Evolutionary conservation across 441 rosid species (phyloP), one percentile per base, ranked within the genome.

Genomic region (Bruguiera hainesii): DNA sequence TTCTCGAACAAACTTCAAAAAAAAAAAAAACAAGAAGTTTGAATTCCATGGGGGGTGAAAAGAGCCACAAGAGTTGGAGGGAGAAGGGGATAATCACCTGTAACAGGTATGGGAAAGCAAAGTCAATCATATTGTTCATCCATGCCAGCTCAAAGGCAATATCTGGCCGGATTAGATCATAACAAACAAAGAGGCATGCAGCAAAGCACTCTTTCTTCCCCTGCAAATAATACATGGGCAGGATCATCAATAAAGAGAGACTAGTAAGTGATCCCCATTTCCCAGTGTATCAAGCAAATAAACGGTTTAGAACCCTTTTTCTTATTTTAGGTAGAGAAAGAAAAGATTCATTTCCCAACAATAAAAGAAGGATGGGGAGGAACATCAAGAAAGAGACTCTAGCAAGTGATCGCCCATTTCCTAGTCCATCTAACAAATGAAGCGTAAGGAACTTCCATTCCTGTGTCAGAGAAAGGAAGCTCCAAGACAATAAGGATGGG

Each of bases 121-220:
- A 89, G 79, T 91, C 97, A 6, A 91, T 69, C 89, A 91, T 83
- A 63, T 84, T 87, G 87, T 91, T 85, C 71, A 86, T 83, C 97
- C 97, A 91, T 48, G 96, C 96, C 49, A 83, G 91, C 73, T 91
- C 97, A 56, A 91, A 82, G 51, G 83, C 91, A 33, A 88, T 82
- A 58, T 90, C 97, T 26, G 97, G 77, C 67, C 96, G 87, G 74
- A 91, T 73, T 37, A 86, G 76, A 80, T 89, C 97, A 53, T 91
- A 89, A 69, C 97, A 91, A 63, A 91, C 97, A 80, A 91, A 91
- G 30, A 91, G 93, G 84, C 93, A 85, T 16, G 93, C 81, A 0
- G 97, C 96, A 68, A 91, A 91, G 75, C 97, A 91, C 79, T 91
- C 97, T 71, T 89, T 89, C 75, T 89, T 91, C 35, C 91, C 91